Base-by-base conservation (phyloP, 257 asterid genomes). In the Solanum commersonii region DNA sequence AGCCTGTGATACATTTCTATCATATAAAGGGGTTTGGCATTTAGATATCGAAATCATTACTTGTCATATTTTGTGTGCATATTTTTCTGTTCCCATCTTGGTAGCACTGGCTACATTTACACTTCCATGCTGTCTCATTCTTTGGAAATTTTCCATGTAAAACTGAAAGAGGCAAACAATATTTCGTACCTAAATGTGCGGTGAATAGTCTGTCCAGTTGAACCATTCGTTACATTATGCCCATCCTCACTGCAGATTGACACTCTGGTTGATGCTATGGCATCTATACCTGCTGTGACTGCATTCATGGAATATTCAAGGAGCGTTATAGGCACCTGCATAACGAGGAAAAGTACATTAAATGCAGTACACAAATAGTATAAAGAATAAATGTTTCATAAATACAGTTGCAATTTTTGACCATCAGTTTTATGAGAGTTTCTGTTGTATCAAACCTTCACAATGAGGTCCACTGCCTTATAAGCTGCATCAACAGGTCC, bases 401-500 rank as follows among this genome's bases (percentile, higher is more conserved):
- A 42, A 3, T 42, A 79, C 11, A 79, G 20, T 9, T 79, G 65
- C 5, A 78, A 25, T n/a, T 77, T 20, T 27, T 68, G 76, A 68
- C 37, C 76, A 14, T 68, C 65, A 25, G 33, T 4, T 10, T 46
- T 81, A 81, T 44, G 85, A 79, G 85, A 79, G 67, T 9, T 44
- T 27, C 40, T 25, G 84, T 85, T 14, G 49, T 88, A 84, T 89
- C 89, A 27, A 63, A 97, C 99, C 99, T 97, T 92, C 74, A 94
- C 94, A 87, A 94, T 88, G 86, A 92, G 94, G 90, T 97, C 98
- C 90, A 96, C 94, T 15, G 98, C 98, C 93, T 94, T 95, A 73
- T 96, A 97, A 44, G 98, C 98, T 81, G 99, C 98, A 93, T 96
- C 99, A 88, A 97, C 98, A 5, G 99, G 99, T 85, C 99, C 99